Percentiles rank a stretch among this genome's conserved stretches.
Evolutionary conservation across 1,284 basidiomycete species (phyloP).

Genomic region (Porogramme epimiltina): DNA sequence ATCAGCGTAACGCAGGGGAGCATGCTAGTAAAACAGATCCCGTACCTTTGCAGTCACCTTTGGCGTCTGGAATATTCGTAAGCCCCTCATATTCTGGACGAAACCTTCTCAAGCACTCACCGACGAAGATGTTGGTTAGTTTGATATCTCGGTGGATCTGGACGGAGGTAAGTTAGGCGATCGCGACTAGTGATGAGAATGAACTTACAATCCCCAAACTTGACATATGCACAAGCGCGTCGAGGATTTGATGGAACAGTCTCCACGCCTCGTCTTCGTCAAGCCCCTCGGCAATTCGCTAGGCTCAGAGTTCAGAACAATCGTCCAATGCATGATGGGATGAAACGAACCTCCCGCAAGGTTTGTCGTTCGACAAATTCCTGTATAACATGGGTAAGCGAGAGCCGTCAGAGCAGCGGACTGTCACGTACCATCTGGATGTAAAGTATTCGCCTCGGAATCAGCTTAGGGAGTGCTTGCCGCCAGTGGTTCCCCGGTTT

Average conservation of each 20-base stretch:
- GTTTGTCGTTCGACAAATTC: constrained; percentile 90
- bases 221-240: constrained; percentile 91
- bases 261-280: constrained; percentile 88
- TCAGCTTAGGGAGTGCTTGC: constrained; percentile 26
- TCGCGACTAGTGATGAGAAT: too few species aligned
- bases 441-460: constrained; percentile 67
- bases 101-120: constrained; percentile 39
- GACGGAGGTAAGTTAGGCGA: constrained; percentile 9
- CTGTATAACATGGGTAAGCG: constrained; percentile 37
- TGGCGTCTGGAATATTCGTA: constrained; percentile 62
- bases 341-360: constrained; percentile 62
- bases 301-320: background rate
- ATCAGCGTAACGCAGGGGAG: background rate
- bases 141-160: constrained; percentile 92
- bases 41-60: constrained; percentile 86
- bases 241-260: constrained; percentile 89
- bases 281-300: constrained; percentile 82
- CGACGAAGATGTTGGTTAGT: constrained; percentile 89
- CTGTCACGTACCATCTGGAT: constrained; percentile 80
- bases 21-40: background rate
- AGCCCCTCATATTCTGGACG: background rate
- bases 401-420: background rate
- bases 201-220: constrained; percentile 75
- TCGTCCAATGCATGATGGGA: background rate
- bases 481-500: background rate